These are phyloP conservation scores for Typha latifolia DNA, from an alignment of 176 grass and related monocot species.

Conservation along the genomic window DNA sequence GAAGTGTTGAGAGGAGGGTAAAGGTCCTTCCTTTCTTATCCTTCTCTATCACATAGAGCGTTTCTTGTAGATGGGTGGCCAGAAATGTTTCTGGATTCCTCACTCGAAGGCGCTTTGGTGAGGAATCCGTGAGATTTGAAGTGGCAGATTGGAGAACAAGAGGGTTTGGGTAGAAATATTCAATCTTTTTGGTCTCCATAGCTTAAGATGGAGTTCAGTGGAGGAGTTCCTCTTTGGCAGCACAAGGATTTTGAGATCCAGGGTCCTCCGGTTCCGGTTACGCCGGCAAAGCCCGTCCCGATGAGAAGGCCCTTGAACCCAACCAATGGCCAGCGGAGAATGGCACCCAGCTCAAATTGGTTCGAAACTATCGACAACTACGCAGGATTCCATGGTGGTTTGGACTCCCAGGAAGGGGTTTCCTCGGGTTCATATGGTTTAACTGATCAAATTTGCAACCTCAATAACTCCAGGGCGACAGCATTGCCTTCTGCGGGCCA, in stretches of 20 bases:
- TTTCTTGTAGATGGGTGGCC: too few species aligned
- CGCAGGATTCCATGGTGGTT: neutral
- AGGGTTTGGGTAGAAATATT: neutral
- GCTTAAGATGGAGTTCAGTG: constrained; percentile 2
- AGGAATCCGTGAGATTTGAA: neutral
- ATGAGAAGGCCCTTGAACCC: neutral
- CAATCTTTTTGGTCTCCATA: neutral
- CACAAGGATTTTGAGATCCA: constrained; percentile 7
- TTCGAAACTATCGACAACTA: neutral
- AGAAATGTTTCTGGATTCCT: too few species aligned
- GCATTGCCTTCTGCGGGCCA: neutral
- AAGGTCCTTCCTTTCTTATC: too few species aligned
- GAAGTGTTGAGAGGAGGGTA: too few species aligned
- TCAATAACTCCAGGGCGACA: neutral
- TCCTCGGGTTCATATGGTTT: neutral
- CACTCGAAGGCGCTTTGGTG: too few species aligned
- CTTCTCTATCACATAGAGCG: too few species aligned
- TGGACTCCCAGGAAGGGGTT: neutral
- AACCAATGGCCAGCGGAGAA: neutral
- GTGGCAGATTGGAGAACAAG: neutral
- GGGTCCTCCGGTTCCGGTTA: neutral
- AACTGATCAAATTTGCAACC: neutral
- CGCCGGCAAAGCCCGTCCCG: neutral
- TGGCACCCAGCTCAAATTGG: neutral
- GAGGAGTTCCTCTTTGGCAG: neutral